phyloP scores from a whole-genome alignment of 805 yeast species.

The Wickerhamiella lipophila region DNA sequence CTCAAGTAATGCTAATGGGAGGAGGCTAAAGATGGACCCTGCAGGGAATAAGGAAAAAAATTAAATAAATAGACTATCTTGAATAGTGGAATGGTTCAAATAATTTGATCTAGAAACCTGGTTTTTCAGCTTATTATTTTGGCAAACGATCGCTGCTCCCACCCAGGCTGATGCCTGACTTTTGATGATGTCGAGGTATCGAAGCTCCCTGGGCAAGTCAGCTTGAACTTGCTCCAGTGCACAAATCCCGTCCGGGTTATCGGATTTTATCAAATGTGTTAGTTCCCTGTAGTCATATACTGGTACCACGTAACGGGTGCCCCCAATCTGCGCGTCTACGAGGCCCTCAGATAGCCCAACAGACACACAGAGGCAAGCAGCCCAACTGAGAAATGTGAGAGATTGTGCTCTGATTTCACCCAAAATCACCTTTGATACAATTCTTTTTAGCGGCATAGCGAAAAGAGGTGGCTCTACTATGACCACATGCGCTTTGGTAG shows the following conservation, averaged over 20 bases:
- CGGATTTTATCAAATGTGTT: conserved; percentile 11
- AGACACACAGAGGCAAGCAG: conserved; percentile 19
- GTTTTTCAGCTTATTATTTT: not conserved
- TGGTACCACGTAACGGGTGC: conserved; percentile 16
- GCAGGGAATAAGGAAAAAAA: no score
- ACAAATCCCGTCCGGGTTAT: not conserved
- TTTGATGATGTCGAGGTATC: not conserved
- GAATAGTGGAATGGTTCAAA: not conserved
- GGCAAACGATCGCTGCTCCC: conserved; percentile 4
- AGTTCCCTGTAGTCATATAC: conserved; percentile 21
- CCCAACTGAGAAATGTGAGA: conserved; percentile 18
- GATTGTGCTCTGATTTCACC: conserved; percentile 14
- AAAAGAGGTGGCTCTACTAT: conserved; percentile 22
- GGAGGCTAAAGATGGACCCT: not conserved
- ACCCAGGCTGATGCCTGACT: conserved; percentile 1
- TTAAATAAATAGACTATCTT: conserved; percentile 1
- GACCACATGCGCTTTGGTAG: conserved; percentile 14
- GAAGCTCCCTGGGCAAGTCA: conserved; percentile 3
- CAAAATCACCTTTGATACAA: conserved; percentile 16
- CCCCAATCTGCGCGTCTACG: conserved; percentile 4
- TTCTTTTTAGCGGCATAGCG: conserved; percentile 12
- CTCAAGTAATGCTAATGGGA: not conserved
- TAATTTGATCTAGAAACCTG: not conserved
- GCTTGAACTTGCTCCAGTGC: not conserved
- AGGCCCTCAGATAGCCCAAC: conserved; percentile 10